Evolutionary conservation across 2,329 filamentous ascomycete species (phyloP).

Genomic region (Monilinia aucupariae): DNA sequence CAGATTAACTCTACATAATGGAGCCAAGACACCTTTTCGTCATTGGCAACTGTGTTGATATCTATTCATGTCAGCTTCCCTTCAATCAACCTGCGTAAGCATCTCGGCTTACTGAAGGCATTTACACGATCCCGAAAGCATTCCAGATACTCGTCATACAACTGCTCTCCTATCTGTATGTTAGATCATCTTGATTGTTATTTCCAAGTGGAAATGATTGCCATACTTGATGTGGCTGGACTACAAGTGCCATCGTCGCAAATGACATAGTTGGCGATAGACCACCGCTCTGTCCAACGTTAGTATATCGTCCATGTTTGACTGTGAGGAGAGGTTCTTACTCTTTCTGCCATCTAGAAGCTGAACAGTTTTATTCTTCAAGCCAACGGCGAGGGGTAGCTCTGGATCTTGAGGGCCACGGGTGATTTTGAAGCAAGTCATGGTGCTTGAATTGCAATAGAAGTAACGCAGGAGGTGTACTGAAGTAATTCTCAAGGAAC

Average conservation of each 20-base stretch:
- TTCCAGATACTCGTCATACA: not conserved
- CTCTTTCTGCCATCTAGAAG: not conserved
- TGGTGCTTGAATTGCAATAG: not conserved
- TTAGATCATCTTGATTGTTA: not conserved
- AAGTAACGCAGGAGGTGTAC: not conserved
- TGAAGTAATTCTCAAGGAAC: not conserved
- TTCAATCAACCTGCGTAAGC: not conserved
- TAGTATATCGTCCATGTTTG: not conserved
- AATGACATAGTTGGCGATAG: not conserved
- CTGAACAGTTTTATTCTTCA: not conserved
- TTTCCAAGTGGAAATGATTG: not conserved
- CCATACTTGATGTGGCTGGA: not conserved
- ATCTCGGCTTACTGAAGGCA: not conserved
- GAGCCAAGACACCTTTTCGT: not conserved
- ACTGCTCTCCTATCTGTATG: not conserved
- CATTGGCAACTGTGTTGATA: not conserved
- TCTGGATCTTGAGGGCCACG: not conserved
- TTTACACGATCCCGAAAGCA: not conserved
- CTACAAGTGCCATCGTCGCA: not conserved
- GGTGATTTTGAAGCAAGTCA: not conserved
- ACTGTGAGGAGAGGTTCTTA: not conserved
- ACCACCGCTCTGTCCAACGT: not conserved
- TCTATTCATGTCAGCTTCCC: not conserved
- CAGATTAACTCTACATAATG: not conserved
- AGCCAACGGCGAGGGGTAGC: not conserved